Evolutionary conservation across 2,329 filamentous ascomycete genomes (phyloP), one percentile per base, ranked within the genome.

Genomic region (Aspergillus cejpii): DNA sequence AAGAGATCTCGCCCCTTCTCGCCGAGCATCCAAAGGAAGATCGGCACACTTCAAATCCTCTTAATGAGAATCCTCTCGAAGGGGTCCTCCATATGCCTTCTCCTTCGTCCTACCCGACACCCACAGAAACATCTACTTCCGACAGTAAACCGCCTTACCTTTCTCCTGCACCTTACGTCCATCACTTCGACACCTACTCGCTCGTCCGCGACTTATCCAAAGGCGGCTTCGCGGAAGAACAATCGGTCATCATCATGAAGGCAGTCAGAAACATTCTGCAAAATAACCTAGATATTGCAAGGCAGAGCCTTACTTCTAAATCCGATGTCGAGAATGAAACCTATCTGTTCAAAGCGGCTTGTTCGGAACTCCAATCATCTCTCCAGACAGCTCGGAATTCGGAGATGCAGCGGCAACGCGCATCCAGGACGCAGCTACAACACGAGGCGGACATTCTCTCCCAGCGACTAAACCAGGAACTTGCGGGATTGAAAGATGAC

Each of bases 171-270:
- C 85, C 83, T 1, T 94, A 95, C 62, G 82, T 95, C 26, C 92
- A 98, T 70, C 89, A 97, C 69, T 98, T 98, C 67, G 91, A 98
- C 69, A 95, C 84, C 19, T 98, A 92, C 67, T 83, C 81, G 11
- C 78, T 97, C 4, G 92, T 97, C 12, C 84, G 85, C 60, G 81
- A 87, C 57, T 80, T 98, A 12, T 77, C 82, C 14, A 71, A 70
- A 0, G 81, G 82, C 10, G 85, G 84, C 0, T 96, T 89, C 67
- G 80, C 78, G 1, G 74, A 79, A 36, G 76, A 75, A 0, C 91
- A 96, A 66, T 82, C 88, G 20, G 81, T 89, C 40, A 87, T 83
- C 5, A 75, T 88, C 41, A 98, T 98, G 92, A 97, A 97, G 72
- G 88, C 85, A 5, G 82, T 97, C 44, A 82, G 91, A 17, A 76